Base-by-base conservation (phyloP, 2,329 filamentous ascomycete species). In the Penicillium sp. region DNA sequence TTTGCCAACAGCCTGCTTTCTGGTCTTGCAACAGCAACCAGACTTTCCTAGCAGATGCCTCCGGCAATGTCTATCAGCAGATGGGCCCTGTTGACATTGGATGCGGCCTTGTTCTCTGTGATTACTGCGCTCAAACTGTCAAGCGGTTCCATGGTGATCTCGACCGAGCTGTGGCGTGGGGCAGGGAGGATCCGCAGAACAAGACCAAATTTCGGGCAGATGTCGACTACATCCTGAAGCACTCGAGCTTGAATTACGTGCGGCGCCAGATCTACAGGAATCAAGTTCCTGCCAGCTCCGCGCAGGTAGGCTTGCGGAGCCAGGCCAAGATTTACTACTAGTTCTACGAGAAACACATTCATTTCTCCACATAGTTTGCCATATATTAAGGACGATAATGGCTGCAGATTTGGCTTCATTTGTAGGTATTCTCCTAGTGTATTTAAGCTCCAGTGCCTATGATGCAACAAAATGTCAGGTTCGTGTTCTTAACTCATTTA, bases 1-100 rank as follows among this genome's bases (percentile, higher is more conserved):
- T 83, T 1, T 82, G 81, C 55, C 73, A 74, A 2, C 68, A 68
- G 11, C 73, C 77, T 1, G 80, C 79, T 0, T 71, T 71, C 2
- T 76, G 74, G 40, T 66, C 66, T 22, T 82, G 80, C 55, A 40
- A 45, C 13, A 43, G 22, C 7, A n/a, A 42, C 19, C 52, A 42
- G 28, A 10, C n/a, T 22, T 10, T 25, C 16, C 51, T 30, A 25
- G 22, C 16, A 28, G 35, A 16, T 10, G 10, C 10, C 10, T 14
- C 14, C 6, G 49, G 60, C 5, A 59, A 59, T 0, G 28, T 54
- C 0, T 30, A 52, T 5, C 65, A 71, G n/a, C 22, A 26, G 0
- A 26, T 62, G 0, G 56, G 61, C 42, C 57, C 26, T 30, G 19
- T 30, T 46, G 28, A 33, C n/a, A 6, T 16, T 7, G 71, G 74